A percentile compares a stretch with the other conserved stretches of the same genome.
Evolutionary conservation across 2,329 filamentous ascomycete species (phyloP).

Genomic region (Tympanopsis confertula): DNA sequence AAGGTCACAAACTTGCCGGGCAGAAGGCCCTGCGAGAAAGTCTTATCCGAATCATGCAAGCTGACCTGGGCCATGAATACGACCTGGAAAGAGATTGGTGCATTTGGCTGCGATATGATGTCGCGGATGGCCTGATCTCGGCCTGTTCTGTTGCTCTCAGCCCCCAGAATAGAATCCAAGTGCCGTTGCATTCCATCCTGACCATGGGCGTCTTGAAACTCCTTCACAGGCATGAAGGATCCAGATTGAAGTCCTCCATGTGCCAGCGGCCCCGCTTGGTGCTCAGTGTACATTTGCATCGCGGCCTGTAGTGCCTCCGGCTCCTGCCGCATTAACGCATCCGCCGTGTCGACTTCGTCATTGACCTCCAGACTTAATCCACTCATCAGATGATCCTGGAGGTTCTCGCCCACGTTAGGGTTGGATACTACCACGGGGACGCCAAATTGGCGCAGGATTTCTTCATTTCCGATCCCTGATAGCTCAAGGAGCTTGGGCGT

Average conservation of each 20-base stretch:
- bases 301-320: constrained; percentile 3
- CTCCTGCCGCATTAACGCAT: constrained; percentile 5
- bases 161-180: too few relatives aligned
- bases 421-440: constrained; percentile 16
- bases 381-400: constrained; percentile 19
- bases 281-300: constrained; percentile 4
- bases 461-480: constrained; percentile 20
- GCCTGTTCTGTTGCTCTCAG: too few relatives aligned
- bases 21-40: too few relatives aligned
- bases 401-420: constrained; percentile 20
- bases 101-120: too few relatives aligned
- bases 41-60: too few relatives aligned
- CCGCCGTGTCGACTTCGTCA: constrained; percentile 6
- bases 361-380: constrained; percentile 10
- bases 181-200: too few relatives aligned
- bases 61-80: too few relatives aligned
- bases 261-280: constrained; percentile 6
- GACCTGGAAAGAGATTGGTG: too few relatives aligned
- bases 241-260: constrained; percentile 4
- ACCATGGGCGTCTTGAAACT: constrained; percentile 1
- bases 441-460: constrained; percentile 15
- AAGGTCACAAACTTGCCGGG: constrained; percentile 13
- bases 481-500: constrained; percentile 23
- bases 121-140: too few relatives aligned
- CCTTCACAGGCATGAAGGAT: constrained; percentile 2